These are phyloP conservation scores for Fusarium incarnatum DNA, from an alignment of 2,329 filamentous ascomycete species.

Conservation along the genomic window DNA sequence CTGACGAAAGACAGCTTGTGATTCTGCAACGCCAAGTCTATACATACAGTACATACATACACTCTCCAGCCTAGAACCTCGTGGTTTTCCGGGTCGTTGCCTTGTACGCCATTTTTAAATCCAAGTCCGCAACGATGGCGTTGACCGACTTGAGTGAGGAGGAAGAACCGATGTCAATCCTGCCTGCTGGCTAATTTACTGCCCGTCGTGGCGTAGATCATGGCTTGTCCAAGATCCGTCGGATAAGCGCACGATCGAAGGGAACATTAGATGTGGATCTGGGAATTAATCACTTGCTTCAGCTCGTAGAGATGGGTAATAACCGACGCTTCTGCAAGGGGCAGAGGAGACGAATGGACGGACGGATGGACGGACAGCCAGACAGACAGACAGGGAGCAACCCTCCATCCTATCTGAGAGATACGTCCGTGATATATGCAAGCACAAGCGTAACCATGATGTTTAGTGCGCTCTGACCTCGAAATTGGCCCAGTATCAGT, in stretches of 20 bases:
- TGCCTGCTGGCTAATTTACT: background rate
- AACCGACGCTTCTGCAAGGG: slow-evolving; percentile 41
- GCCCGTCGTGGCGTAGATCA: slow-evolving; percentile 15
- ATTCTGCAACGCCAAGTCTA: background rate
- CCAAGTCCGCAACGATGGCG: background rate
- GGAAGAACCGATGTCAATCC: background rate
- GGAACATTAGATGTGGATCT: slow-evolving; percentile 26
- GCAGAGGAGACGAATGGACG: background rate
- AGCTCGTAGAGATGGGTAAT: slow-evolving; percentile 2
- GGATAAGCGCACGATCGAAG: slow-evolving; percentile 27
- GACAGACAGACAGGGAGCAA: background rate
- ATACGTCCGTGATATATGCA: slow-evolving; percentile 7
- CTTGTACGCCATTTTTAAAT: background rate
- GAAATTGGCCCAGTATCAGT: background rate
- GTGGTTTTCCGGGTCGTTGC: background rate
- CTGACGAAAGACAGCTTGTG: background rate
- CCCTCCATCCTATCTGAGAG: background rate
- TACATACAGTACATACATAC: background rate
- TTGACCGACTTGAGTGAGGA: background rate
- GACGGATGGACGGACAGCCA: background rate
- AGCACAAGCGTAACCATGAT: slow-evolving; percentile 11
- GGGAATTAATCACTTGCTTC: background rate
- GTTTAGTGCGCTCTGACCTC: slow-evolving; percentile 21
- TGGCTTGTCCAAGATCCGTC: slow-evolving; percentile 18
- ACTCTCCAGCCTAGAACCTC: slow-evolving; percentile 5